A percentile compares a stretch with the other conserved stretches of the same genome.
Conservation (phyloP, 2,329 filamentous ascomycete genomes). For the Pleurostoma richardsiae region DNA sequence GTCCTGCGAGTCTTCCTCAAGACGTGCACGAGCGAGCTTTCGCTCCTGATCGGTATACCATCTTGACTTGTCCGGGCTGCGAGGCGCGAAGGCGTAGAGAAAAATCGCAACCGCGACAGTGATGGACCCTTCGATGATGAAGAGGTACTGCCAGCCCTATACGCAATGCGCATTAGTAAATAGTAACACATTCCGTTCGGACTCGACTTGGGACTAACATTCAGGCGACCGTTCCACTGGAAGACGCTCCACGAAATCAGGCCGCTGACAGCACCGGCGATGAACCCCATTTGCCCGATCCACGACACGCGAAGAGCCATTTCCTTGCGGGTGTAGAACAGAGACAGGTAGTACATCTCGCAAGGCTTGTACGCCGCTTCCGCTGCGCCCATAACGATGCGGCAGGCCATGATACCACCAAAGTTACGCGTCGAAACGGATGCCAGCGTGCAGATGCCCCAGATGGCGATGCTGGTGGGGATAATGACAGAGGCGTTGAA, state of each 20-base stretch:
- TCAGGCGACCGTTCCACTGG: conserved; percentile 11
- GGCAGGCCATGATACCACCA: conserved; percentile 13
- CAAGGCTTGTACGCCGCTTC: conserved; percentile 20
- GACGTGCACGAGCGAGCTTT: conserved; percentile 15
- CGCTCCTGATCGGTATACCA: conserved; percentile 17
- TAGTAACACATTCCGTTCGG: not conserved
- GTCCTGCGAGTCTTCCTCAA: conserved; percentile 15
- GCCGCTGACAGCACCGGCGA: conserved; percentile 17
- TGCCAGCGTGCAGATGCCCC: conserved; percentile 18
- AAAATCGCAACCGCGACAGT: conserved; percentile 13
- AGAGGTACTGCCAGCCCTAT: conserved; percentile 20
- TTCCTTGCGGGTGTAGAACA: conserved; percentile 17
- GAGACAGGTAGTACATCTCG: conserved; percentile 17
- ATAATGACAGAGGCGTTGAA: conserved; percentile 20
- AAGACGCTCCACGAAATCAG: conserved; percentile 19
- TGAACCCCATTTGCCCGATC: conserved; percentile 15
- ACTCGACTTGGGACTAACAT: not conserved
- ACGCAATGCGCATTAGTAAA: not conserved
- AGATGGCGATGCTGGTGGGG: conserved; percentile 17
- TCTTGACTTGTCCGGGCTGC: conserved; percentile 13
- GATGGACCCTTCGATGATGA: conserved; percentile 19
- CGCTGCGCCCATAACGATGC: conserved; percentile 16
- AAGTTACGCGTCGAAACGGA: conserved; percentile 13
- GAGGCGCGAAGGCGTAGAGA: conserved; percentile 13
- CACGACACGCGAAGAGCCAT: conserved; percentile 7